These are phyloP conservation scores for Rhizopogon rudus DNA, from an alignment of 768 basidiomycete genomes.

Conservation along the genomic window DNA sequence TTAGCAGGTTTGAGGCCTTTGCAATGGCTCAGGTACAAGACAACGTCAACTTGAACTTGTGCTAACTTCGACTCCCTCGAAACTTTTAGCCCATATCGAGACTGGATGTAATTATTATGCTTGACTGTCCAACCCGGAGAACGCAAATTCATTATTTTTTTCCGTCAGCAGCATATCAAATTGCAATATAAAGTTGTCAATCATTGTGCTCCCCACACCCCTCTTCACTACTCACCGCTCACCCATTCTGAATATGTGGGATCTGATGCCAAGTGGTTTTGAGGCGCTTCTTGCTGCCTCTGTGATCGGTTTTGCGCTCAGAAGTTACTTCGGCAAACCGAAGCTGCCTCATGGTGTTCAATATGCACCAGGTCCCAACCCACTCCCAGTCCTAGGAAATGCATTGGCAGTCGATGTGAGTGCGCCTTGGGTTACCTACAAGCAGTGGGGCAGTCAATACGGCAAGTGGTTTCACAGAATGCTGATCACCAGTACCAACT, in stretches of 20 bases:
- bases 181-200: too few relatives aligned
- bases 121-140: too few relatives aligned
- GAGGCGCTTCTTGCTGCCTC: neutral
- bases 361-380: constrained; percentile 42
- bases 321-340: neutral
- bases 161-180: too few relatives aligned
- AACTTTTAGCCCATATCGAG: too few relatives aligned
- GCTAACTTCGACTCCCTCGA: too few relatives aligned
- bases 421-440: constrained; percentile 35
- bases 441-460: constrained; percentile 36
- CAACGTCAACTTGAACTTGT: too few relatives aligned
- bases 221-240: too few relatives aligned
- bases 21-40: too few relatives aligned
- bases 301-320: neutral
- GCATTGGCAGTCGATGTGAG: constrained; percentile 36
- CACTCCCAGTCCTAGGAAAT: constrained; percentile 45
- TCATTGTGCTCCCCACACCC: too few relatives aligned
- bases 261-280: neutral
- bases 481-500: neutral
- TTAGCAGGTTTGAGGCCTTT: too few relatives aligned
- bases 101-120: too few relatives aligned
- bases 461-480: constrained; percentile 17
- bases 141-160: too few relatives aligned
- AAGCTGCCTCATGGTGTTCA: neutral
- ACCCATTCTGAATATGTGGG: neutral